These are phyloP conservation scores for Kentomonas sorsogonicus DNA, from an alignment of 208 protist species.

Conservation along the genomic window DNA sequence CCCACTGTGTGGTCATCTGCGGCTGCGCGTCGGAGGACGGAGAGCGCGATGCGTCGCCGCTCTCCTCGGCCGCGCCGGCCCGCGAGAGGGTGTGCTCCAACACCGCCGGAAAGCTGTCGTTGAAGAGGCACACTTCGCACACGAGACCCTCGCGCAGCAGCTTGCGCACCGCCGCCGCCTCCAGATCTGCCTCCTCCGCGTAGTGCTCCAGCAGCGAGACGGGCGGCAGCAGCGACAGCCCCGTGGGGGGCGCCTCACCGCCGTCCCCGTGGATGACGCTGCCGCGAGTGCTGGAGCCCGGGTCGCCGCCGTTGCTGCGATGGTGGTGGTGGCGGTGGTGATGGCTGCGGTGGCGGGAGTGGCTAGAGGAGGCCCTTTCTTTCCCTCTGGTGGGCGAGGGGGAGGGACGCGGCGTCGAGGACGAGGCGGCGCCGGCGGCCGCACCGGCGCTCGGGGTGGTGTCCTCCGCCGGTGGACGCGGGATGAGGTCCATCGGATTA, in stretches of 20 bases:
- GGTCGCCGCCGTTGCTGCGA: conserved; percentile 1
- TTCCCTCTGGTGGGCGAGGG: too few species aligned
- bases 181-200: conserved; percentile 53
- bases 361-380: not conserved
- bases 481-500: too few species aligned
- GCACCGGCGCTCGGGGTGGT: too few species aligned
- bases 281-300: conserved; percentile 7
- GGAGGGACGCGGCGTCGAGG: too few species aligned
- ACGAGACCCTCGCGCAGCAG: conserved; percentile 66
- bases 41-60: not conserved
- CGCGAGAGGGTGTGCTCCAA: conserved; percentile 24
- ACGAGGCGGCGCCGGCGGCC: too few species aligned
- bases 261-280: conserved; percentile 2
- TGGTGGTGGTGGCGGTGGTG: not conserved
- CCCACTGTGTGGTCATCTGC: conserved; percentile 15
- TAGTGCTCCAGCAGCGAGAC: conserved; percentile 53
- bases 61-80: not conserved
- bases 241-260: not conserved
- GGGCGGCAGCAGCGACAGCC: conserved; percentile 15
- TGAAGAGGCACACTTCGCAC: conserved; percentile 57
- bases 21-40: not conserved
- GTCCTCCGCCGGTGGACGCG: too few species aligned
- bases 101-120: conserved; percentile 21
- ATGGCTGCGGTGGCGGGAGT: not conserved
- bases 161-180: conserved; percentile 43